Conservation (phyloP, 805 yeast genomes). For the Ogataea methanolica region DNA sequence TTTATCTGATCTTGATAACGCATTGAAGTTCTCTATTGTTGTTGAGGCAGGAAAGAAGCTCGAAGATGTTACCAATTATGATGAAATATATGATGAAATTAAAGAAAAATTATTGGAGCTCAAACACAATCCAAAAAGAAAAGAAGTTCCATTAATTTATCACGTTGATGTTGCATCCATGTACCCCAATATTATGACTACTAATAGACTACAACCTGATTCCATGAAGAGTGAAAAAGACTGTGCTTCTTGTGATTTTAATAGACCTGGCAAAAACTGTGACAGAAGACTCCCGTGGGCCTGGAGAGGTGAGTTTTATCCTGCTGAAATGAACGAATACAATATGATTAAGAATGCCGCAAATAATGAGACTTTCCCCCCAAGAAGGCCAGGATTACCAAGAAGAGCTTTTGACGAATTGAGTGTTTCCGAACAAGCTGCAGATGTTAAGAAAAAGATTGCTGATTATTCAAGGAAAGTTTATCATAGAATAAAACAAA, state of each 20-base stretch:
- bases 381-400: conserved; percentile 50
- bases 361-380: conserved; percentile 73
- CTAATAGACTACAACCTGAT: conserved; percentile 96
- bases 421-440: conserved; percentile 71
- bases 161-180: conserved; percentile 99
- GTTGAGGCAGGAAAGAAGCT: conserved; percentile 71
- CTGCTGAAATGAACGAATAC: conserved; percentile 89
- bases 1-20: conserved; percentile 63
- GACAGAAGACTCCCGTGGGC: conserved; percentile 92
- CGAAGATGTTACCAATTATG: conserved; percentile 77
- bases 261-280: conserved; percentile 90
- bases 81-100: conserved; percentile 64
- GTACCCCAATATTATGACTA: conserved; percentile 99
- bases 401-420: conserved; percentile 70
- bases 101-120: conserved; percentile 51
- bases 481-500: conserved; percentile 73
- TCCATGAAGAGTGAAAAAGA: conserved; percentile 93
- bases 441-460: conserved; percentile 67
- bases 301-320: conserved; percentile 96
- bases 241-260: conserved; percentile 97
- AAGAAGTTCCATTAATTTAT: conserved; percentile 81
- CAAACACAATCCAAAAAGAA: conserved; percentile 56
- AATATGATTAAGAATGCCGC: conserved; percentile 82
- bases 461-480: conserved; percentile 82
- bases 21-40: conserved; percentile 76